Conservation (phyloP, 257 asterid species). For the Pogostemon cablin region DNA sequence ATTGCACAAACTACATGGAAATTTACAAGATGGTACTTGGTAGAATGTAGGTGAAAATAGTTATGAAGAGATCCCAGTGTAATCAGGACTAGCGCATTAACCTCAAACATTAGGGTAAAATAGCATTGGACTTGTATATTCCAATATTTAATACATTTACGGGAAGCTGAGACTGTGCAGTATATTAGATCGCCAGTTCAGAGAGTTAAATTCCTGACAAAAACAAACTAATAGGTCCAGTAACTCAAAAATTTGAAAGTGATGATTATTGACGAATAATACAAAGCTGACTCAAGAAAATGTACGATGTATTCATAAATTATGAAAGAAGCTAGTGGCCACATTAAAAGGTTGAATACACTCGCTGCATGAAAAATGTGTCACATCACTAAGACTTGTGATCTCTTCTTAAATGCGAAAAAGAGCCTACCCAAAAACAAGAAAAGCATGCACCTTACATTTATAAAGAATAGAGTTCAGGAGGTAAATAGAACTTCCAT, state of each 20-base stretch:
- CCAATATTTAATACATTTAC: background rate
- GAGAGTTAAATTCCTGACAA: slow-evolving; percentile 18
- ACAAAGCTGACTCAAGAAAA: slow-evolving; percentile 1
- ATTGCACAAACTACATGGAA: background rate
- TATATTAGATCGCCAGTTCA: background rate
- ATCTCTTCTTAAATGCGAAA: background rate
- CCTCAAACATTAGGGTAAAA: background rate
- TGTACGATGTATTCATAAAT: background rate
- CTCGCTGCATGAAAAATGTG: background rate
- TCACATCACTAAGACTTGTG: background rate
- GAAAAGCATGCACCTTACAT: background rate
- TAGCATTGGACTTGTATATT: background rate
- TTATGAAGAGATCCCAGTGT: background rate
- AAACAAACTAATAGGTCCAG: slow-evolving; percentile 8
- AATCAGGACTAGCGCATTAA: background rate
- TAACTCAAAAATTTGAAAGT: background rate
- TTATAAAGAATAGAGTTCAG: slow-evolving; percentile 14
- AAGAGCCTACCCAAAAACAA: background rate
- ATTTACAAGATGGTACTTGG: background rate
- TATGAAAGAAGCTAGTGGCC: background rate
- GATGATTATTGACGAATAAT: background rate
- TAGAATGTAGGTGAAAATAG: background rate
- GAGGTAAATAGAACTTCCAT: slow-evolving; percentile 31
- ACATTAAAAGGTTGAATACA: background rate
- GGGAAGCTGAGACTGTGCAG: background rate